Evolutionary conservation across 208 protist genomes (phyloP).

Genomic region (Acanthamoeba quina): DNA sequence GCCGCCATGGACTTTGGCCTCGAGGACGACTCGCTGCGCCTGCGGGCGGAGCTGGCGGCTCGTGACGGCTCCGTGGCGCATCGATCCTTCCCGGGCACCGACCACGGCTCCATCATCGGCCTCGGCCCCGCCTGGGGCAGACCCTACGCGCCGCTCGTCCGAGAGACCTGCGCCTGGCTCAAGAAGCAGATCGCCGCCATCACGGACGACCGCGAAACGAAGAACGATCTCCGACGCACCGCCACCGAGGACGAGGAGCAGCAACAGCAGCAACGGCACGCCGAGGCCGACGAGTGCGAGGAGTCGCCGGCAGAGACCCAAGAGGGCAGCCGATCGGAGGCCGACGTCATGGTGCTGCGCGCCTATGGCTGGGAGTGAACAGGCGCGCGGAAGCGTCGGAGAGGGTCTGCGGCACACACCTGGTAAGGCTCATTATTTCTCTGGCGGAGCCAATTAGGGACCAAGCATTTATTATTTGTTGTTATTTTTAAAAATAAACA

Average conservation of each 20-base stretch:
- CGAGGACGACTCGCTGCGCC: not conserved
- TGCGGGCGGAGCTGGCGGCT: not conserved
- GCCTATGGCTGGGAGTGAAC: conserved; percentile 4
- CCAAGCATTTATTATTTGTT: too few species aligned
- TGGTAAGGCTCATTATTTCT: too few species aligned
- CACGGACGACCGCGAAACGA: not conserved
- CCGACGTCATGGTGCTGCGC: not conserved
- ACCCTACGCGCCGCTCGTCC: not conserved
- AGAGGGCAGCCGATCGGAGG: not conserved
- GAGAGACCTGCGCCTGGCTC: conserved; percentile 19
- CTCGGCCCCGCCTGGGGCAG: not conserved
- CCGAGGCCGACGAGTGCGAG: not conserved
- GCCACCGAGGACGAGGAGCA: not conserved
- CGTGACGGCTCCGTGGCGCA: not conserved
- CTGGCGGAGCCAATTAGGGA: not conserved
- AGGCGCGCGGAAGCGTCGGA: too few species aligned
- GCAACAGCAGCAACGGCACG: not conserved
- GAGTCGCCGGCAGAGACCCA: not conserved
- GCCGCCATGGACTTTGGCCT: conserved; percentile 33
- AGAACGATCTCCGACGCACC: not conserved
- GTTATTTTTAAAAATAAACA: too few species aligned
- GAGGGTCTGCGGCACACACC: too few species aligned
- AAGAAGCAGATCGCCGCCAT: not conserved
- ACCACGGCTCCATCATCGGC: conserved; percentile 25
- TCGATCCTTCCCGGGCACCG: not conserved